These are phyloP conservation scores for Gigaspora rosea DNA, from an alignment of 192 early-diverging fungal genomes.

Conservation along the genomic window DNA sequence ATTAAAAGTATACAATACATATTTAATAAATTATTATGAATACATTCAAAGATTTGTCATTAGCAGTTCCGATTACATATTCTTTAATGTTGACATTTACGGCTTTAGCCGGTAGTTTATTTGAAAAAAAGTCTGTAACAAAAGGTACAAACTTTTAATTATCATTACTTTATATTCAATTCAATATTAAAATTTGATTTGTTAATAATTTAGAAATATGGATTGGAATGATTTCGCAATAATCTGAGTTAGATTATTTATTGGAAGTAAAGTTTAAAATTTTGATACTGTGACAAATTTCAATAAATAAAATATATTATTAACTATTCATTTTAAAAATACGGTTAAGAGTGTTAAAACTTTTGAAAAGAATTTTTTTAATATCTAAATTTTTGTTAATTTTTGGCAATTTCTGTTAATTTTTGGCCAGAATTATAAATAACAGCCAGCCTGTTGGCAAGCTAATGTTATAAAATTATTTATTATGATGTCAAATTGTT, in stretches of 20 bases:
- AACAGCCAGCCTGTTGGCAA: too few species aligned
- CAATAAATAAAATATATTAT: too few species aligned
- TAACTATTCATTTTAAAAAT: too few species aligned
- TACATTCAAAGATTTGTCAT: conserved; percentile 67
- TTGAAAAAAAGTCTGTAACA: conserved; percentile 77
- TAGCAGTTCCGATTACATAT: conserved; percentile 92
- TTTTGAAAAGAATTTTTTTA: too few species aligned
- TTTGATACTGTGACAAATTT: too few species aligned
- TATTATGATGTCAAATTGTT: too few species aligned
- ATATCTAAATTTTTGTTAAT: too few species aligned
- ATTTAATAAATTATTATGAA: neutral
- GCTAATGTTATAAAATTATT: too few species aligned
- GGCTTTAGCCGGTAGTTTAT: conserved; percentile 68
- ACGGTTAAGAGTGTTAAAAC: too few species aligned
- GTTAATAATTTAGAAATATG: conserved; percentile 50
- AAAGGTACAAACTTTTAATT: conserved; percentile 45
- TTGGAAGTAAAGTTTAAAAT: too few species aligned
- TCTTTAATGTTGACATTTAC: conserved; percentile 89
- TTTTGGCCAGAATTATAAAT: too few species aligned
- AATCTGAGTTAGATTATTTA: conserved; percentile 49
- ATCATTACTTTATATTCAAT: neutral
- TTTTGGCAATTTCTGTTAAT: too few species aligned
- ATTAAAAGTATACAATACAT: neutral
- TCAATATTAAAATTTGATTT: neutral
- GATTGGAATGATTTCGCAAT: conserved; percentile 70